These are phyloP conservation scores for Dissophora ornata DNA, from an alignment of 192 early-diverging fungal species.

Conservation along the genomic window DNA sequence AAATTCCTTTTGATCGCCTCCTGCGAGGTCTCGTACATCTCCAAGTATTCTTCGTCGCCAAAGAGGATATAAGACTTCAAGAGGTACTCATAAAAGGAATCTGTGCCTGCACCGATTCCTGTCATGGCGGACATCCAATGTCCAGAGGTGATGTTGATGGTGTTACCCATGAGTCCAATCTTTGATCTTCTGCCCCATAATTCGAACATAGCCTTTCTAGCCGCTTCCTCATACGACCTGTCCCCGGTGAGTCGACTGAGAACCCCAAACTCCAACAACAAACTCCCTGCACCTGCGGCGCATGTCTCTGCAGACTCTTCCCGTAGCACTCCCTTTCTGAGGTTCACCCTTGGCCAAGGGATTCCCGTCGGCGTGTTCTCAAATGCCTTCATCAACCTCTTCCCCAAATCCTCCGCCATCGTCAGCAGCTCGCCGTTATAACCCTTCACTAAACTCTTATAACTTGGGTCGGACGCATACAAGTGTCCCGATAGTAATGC, in stretches of 20 bases:
- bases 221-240: conserved; percentile 79
- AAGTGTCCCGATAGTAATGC: conserved; percentile 90
- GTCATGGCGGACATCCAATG: conserved; percentile 79
- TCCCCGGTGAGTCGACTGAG: conserved; percentile 87
- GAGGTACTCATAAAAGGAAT: conserved; percentile 94
- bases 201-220: conserved; percentile 73
- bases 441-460: conserved; percentile 66
- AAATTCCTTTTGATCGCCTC: conserved; percentile 71
- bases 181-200: conserved; percentile 84
- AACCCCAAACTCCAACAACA: conserved; percentile 93
- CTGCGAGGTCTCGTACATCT: conserved; percentile 83
- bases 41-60: conserved; percentile 81
- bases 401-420: conserved; percentile 82
- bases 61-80: conserved; percentile 91
- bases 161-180: conserved; percentile 85
- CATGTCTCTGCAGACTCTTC: conserved; percentile 82
- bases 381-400: conserved; percentile 91
- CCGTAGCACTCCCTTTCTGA: conserved; percentile 75
- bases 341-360: conserved; percentile 87
- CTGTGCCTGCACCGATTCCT: conserved; percentile 89
- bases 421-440: conserved; percentile 86
- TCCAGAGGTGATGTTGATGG: conserved; percentile 73
- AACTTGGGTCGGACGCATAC: conserved; percentile 75
- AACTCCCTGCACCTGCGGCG: conserved; percentile 90
- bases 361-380: conserved; percentile 79